phyloP scores from a whole-genome alignment of 1,284 basidiomycete genomes.

The Butyriboletus appendiculatus region DNA sequence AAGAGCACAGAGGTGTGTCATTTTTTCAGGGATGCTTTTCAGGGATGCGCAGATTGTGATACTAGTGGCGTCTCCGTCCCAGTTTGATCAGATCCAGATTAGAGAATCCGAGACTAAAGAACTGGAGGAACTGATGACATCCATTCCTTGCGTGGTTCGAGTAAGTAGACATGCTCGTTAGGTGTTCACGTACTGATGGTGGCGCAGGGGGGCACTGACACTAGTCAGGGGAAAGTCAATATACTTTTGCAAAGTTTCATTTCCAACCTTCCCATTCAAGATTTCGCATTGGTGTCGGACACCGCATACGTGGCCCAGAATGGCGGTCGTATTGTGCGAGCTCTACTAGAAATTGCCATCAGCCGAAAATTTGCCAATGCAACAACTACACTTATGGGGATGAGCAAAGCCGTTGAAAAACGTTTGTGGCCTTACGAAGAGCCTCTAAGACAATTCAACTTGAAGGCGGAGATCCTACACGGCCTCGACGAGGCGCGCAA shows the following conservation, averaged over 20 bases:
- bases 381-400: slow-evolving; percentile 79
- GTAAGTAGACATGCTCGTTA: slow-evolving; percentile 39
- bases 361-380: slow-evolving; percentile 90
- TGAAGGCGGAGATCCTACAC: slow-evolving; percentile 82
- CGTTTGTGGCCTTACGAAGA: slow-evolving; percentile 97
- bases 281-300: slow-evolving; percentile 97
- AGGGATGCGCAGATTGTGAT: neutral
- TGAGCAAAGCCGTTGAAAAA: slow-evolving; percentile 94
- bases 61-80: neutral
- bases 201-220: slow-evolving; percentile 73
- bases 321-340: slow-evolving; percentile 91
- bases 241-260: slow-evolving; percentile 94
- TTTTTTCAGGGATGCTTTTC: neutral
- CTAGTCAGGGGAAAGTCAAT: slow-evolving; percentile 86
- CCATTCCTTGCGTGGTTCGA: slow-evolving; percentile 79
- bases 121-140: slow-evolving; percentile 70
- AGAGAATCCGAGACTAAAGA: slow-evolving; percentile 91
- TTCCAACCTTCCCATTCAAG: slow-evolving; percentile 79
- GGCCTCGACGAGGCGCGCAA: slow-evolving; percentile 84
- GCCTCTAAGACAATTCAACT: slow-evolving; percentile 79
- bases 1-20: slow-evolving; percentile 83
- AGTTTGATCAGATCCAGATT: slow-evolving; percentile 96
- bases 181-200: neutral
- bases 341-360: slow-evolving; percentile 92
- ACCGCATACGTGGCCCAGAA: slow-evolving; percentile 94